Percentiles rank a stretch among this genome's conserved stretches.
phyloP scores from a whole-genome alignment of 2,329 filamentous ascomycete species.

The Didymella segeticola region DNA sequence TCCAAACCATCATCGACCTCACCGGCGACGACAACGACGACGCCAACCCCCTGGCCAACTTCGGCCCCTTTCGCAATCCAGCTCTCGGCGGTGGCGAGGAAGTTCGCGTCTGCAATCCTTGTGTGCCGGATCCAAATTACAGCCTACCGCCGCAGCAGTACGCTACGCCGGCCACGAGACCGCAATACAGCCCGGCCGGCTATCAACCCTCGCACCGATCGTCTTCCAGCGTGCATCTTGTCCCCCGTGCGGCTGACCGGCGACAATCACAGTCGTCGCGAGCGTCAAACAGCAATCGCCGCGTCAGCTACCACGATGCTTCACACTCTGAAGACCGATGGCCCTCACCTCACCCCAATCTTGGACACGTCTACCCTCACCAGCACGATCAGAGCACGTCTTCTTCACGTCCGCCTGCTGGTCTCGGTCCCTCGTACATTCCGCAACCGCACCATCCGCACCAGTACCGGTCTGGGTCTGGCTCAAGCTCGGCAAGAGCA shows the following conservation, averaged over 20 bases:
- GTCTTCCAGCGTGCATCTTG: slow-evolving; percentile 30
- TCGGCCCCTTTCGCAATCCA: slow-evolving; percentile 51
- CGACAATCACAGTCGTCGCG: slow-evolving; percentile 28
- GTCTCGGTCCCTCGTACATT: slow-evolving; percentile 5
- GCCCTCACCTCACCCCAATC: slow-evolving; percentile 30
- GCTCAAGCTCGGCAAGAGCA: slow-evolving; percentile 20
- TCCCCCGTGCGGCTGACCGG: slow-evolving; percentile 22
- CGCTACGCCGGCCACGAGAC: slow-evolving; percentile 8
- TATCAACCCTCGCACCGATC: slow-evolving; percentile 30
- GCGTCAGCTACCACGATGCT: slow-evolving; percentile 34
- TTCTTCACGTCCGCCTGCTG: slow-evolving; percentile 16
- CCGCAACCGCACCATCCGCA: slow-evolving; percentile 2
- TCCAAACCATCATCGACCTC: slow-evolving; percentile 51
- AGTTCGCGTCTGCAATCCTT: slow-evolving; percentile 75
- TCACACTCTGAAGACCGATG: slow-evolving; percentile 31
- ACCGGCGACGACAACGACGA: slow-evolving; percentile 50
- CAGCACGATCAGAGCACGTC: slow-evolving; percentile 19
- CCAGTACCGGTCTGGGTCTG: slow-evolving; percentile 17
- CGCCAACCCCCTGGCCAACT: slow-evolving; percentile 33
- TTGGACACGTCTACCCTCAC: slow-evolving; percentile 21
- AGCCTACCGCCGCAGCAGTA: slow-evolving; percentile 61
- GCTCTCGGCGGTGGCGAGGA: slow-evolving; percentile 69
- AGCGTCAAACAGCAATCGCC: slow-evolving; percentile 30
- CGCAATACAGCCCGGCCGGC: slow-evolving; percentile 15
- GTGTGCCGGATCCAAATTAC: slow-evolving; percentile 72